Percentiles rank a stretch among this genome's conserved stretches.
phyloP scores from a whole-genome alignment of 208 protist species.

The Hexamita inflata region DNA sequence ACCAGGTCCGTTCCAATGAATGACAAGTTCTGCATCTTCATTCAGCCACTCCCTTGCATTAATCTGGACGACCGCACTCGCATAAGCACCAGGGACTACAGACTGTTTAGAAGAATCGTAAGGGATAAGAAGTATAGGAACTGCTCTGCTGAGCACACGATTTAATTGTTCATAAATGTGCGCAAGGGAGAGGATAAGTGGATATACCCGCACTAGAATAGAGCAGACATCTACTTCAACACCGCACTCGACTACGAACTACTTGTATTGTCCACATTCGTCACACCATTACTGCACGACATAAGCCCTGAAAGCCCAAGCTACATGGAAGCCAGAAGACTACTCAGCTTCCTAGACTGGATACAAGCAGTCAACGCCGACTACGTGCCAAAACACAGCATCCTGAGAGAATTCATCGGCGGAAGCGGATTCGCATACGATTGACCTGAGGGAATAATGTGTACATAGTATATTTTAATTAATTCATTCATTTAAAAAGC shows the following conservation, averaged over 20 bases:
- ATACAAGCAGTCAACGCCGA: background rate
- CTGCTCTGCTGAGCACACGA: conserved; percentile 31
- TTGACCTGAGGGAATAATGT: no score
- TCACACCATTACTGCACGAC: conserved; percentile 35
- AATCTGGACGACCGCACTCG: conserved; percentile 48
- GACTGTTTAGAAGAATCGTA: conserved; percentile 47
- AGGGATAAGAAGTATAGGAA: conserved; percentile 48
- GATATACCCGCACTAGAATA: conserved; percentile 43
- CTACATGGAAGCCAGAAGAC: conserved; percentile 16
- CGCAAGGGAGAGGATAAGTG: conserved; percentile 41
- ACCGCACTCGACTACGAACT: conserved; percentile 46
- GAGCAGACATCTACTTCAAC: conserved; percentile 45
- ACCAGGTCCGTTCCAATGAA: conserved; percentile 38
- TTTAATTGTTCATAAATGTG: conserved; percentile 39
- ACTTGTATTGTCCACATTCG: conserved; percentile 36
- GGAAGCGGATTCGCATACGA: conserved; percentile 2
- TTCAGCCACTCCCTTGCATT: conserved; percentile 47
- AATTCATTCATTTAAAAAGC: no score
- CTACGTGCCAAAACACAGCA: conserved; percentile 10
- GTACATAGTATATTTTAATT: no score
- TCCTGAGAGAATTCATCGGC: conserved; percentile 36
- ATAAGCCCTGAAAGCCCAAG: background rate
- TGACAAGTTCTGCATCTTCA: conserved; percentile 48
- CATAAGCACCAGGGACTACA: conserved; percentile 31
- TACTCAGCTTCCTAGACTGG: conserved; percentile 15